Conservation (phyloP, 306 rosid genomes). For the Cucurbita maxima region DNA sequence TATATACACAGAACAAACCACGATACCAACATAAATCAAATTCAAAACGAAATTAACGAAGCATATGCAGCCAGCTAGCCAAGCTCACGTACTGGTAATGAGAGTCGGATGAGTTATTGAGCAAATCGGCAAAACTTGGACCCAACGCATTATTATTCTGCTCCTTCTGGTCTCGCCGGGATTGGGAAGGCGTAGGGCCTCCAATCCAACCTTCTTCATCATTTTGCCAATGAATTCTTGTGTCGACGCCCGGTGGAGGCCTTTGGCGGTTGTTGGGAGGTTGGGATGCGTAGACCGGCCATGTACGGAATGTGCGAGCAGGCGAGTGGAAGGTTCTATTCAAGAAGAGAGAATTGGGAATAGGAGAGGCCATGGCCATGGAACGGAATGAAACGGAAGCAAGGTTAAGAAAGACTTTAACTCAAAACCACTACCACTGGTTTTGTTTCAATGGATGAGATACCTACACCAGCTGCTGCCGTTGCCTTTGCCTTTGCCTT, state of each 20-base stretch:
- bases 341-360: slow-evolving; percentile 1
- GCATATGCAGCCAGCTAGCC: not conserved
- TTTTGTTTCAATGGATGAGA: not conserved
- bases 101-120: slow-evolving; percentile 42
- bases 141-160: slow-evolving; percentile 18
- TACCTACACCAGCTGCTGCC: not conserved
- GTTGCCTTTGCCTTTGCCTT: too few species aligned
- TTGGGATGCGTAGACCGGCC: slow-evolving; percentile 20
- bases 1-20: not conserved
- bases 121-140: slow-evolving; percentile 46
- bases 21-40: too few species aligned
- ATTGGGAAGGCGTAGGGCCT: slow-evolving; percentile 11
- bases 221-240: slow-evolving; percentile 77
- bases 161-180: slow-evolving; percentile 3
- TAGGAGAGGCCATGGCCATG: not conserved
- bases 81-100: slow-evolving; percentile 59
- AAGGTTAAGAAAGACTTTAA: not conserved
- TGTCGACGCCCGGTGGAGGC: slow-evolving; percentile 58
- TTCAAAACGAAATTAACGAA: too few species aligned
- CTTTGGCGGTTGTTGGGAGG: slow-evolving; percentile 16
- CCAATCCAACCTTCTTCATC: slow-evolving; percentile 92
- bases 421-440: not conserved
- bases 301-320: not conserved
- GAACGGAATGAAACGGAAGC: not conserved
- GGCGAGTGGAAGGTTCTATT: not conserved